Percentiles rank a stretch among this genome's conserved stretches.
These are phyloP conservation scores for Linnemannia hyalina DNA, from an alignment of 192 early-diverging fungal species.

Conservation along the genomic window DNA sequence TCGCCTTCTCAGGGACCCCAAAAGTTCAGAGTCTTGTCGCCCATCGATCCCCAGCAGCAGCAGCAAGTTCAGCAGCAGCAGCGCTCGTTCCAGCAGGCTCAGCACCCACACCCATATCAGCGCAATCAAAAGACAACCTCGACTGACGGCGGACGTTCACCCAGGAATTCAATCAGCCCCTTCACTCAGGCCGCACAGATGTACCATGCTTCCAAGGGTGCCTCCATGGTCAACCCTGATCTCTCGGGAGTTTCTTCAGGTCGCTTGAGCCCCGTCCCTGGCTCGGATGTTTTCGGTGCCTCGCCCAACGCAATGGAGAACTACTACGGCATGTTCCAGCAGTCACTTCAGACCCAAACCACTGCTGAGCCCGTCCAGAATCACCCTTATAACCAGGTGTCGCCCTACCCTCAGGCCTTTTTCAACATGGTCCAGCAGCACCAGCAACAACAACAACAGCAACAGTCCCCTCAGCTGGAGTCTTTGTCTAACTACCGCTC, in stretches of 20 bases:
- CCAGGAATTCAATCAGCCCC: background rate
- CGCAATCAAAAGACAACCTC: constrained; percentile 29
- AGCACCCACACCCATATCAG: constrained; percentile 27
- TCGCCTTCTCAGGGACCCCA: constrained; percentile 17
- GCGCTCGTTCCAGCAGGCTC: constrained; percentile 3
- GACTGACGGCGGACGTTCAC: constrained; percentile 24
- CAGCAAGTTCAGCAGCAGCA: constrained; percentile 17
- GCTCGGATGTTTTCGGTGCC: constrained; percentile 9
- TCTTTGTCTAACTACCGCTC: constrained; percentile 21
- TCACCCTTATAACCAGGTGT: constrained; percentile 37
- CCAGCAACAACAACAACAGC: constrained; percentile 1
- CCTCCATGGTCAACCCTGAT: background rate
- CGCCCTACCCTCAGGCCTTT: constrained; percentile 39
- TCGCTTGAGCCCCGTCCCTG: constrained; percentile 28
- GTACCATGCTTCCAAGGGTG: background rate
- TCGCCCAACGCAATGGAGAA: background rate
- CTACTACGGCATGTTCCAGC: constrained; percentile 27
- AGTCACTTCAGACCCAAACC: constrained; percentile 10
- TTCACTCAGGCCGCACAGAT: background rate
- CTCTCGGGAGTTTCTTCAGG: constrained; percentile 3
- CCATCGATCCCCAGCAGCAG: constrained; percentile 25
- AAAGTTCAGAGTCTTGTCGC: constrained; percentile 28
- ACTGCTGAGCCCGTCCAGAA: constrained; percentile 11
- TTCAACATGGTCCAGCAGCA: constrained; percentile 19
- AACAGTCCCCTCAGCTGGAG: constrained; percentile 10